Evolutionary conservation across 2,329 filamentous ascomycete species (phyloP).

Genomic region (Calcarisporium arbuscula): DNA sequence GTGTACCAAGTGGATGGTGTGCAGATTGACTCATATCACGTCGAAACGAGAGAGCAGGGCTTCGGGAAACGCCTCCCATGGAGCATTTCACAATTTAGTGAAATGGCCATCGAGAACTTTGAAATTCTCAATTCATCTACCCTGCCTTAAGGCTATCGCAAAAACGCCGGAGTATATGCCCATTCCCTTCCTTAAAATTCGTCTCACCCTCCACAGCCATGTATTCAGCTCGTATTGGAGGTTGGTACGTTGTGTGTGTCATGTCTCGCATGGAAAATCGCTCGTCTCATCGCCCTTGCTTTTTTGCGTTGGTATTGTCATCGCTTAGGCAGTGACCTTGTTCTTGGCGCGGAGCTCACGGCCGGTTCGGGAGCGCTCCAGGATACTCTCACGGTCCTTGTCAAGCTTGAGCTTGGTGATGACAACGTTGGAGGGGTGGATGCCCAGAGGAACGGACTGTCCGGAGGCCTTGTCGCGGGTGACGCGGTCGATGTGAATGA

Average conservation of each 20-base stretch:
- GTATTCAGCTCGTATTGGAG: conserved; percentile 12
- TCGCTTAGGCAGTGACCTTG: conserved; percentile 54
- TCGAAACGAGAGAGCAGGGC: conserved; percentile 17
- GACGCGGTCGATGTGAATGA: conserved; percentile 95
- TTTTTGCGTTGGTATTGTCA: conserved; percentile 12
- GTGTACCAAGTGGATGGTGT: too few species aligned
- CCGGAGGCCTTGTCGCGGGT: conserved; percentile 96
- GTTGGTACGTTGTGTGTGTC: conserved; percentile 12
- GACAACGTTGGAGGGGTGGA: conserved; percentile 95
- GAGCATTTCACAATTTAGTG: conserved; percentile 61
- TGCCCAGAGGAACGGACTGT: conserved; percentile 88
- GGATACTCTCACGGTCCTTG: conserved; percentile 86
- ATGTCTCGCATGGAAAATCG: conserved; percentile 10
- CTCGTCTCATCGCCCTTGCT: conserved; percentile 14
- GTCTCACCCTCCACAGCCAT: too few species aligned
- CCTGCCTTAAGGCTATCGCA: conserved; percentile 27
- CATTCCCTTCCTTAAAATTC: conserved; percentile 20
- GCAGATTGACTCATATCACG: too few species aligned
- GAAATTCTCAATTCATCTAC: conserved; percentile 38
- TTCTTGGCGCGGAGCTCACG: conserved; percentile 69
- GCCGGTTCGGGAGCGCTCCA: conserved; percentile 77
- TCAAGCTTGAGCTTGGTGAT: conserved; percentile 98
- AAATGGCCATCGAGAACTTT: conserved; percentile 66
- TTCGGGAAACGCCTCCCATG: conserved; percentile 73
- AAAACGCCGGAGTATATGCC: conserved; percentile 34